Evolutionary conservation across 164 flowering plant species (phyloP).

Genomic region (Platanus orientalis): DNA sequence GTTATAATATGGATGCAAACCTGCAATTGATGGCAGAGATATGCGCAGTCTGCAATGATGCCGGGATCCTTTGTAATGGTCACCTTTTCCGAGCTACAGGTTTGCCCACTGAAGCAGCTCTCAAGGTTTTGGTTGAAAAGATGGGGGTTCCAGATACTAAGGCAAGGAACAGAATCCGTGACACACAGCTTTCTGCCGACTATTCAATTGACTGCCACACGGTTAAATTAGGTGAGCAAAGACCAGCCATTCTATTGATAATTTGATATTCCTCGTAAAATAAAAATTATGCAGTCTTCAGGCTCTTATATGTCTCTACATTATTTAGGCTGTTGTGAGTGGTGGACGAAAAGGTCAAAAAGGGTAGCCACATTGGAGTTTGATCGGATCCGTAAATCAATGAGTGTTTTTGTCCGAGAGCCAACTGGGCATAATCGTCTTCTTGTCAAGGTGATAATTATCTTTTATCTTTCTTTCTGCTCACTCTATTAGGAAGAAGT

Average conservation of each 20-base stretch:
- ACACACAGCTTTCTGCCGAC: slow-evolving; percentile 53
- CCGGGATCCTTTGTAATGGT: slow-evolving; percentile 69
- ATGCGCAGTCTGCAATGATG: slow-evolving; percentile 95
- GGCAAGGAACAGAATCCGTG: slow-evolving; percentile 58
- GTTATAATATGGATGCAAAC: slow-evolving; percentile 78
- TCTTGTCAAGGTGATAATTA: slow-evolving; percentile 73
- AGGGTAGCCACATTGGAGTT: slow-evolving; percentile 78
- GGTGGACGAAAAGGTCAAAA: slow-evolving; percentile 72
- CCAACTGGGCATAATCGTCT: slow-evolving; percentile 63
- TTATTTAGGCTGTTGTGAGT: slow-evolving; percentile 62
- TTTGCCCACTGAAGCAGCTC: slow-evolving; percentile 95
- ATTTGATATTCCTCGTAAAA: not conserved
- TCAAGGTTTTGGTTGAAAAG: slow-evolving; percentile 92
- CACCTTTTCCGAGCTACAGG: slow-evolving; percentile 67
- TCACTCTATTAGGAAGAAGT: too few relatives aligned
- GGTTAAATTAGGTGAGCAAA: slow-evolving; percentile 58
- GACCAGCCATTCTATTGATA: not conserved
- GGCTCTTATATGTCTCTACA: slow-evolving; percentile 7
- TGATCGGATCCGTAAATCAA: slow-evolving; percentile 78
- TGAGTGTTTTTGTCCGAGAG: slow-evolving; percentile 73
- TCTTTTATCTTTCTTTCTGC: not conserved
- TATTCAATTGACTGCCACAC: slow-evolving; percentile 54
- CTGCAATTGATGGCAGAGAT: slow-evolving; percentile 66
- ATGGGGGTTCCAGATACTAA: slow-evolving; percentile 89
- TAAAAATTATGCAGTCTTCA: not conserved